Evolutionary conservation across 768 basidiomycete genomes (phyloP).

Genomic region (Termitomyces sp.): DNA sequence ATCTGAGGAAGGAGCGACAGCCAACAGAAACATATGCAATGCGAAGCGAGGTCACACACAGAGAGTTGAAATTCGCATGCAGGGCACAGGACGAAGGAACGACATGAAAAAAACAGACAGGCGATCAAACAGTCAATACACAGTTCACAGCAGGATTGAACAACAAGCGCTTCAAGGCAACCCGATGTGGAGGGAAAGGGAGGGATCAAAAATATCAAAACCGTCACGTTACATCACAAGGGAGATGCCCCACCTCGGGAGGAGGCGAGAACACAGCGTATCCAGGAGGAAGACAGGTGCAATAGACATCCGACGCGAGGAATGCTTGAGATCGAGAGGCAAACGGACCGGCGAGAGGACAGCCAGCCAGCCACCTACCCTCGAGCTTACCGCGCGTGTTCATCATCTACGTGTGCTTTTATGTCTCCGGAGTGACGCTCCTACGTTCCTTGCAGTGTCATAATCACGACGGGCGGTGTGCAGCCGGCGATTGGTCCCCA

Average conservation of each 20-base stretch:
- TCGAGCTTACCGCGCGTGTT: slow-evolving; percentile 29
- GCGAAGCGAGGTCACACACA: slow-evolving; percentile 32
- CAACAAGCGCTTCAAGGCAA: slow-evolving; percentile 47
- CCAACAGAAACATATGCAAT: slow-evolving; percentile 28
- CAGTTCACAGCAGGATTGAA: slow-evolving; percentile 24
- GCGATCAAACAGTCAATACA: slow-evolving; percentile 45
- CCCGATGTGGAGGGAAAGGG: slow-evolving; percentile 19
- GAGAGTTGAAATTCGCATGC: slow-evolving; percentile 15
- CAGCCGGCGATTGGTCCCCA: slow-evolving; percentile 15
- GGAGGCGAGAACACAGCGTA: slow-evolving; percentile 36
- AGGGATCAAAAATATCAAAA: slow-evolving; percentile 13
- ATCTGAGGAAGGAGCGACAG: slow-evolving; percentile 52
- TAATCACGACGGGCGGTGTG: slow-evolving; percentile 7
- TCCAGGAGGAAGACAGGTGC: slow-evolving; percentile 52
- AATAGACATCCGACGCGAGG: slow-evolving; percentile 38
- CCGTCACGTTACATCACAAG: slow-evolving; percentile 28
- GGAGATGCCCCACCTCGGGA: slow-evolving; percentile 30
- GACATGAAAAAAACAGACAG: slow-evolving; percentile 28
- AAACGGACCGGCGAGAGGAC: slow-evolving; percentile 9
- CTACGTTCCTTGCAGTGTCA: slow-evolving; percentile 12
- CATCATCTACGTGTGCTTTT: slow-evolving; percentile 30
- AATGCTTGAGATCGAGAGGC: slow-evolving; percentile 32
- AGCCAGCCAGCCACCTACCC: slow-evolving; percentile 25
- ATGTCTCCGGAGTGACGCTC: slow-evolving; percentile 36
- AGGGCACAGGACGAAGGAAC: not conserved